Conservation (phyloP, 1,284 basidiomycete species). For the Trichosporon coremiiforme region DNA sequence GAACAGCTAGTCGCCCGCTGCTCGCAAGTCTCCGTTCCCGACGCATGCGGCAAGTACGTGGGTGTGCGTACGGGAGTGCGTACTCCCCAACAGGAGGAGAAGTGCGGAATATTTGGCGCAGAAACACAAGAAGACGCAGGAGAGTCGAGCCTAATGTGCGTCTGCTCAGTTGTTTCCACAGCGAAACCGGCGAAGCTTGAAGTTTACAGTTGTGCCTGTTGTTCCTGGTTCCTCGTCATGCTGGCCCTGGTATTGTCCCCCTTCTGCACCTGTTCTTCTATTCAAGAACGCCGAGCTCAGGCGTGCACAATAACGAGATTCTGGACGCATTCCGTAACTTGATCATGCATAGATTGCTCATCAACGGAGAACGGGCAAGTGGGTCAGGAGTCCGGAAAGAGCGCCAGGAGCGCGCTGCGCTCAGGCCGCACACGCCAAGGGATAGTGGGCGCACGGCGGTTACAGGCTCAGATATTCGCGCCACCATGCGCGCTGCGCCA, state of each 20-base stretch:
- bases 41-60: not conserved
- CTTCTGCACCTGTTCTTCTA: no score
- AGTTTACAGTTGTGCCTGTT: not conserved
- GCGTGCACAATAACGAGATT: not conserved
- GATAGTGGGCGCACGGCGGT: not conserved
- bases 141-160: not conserved
- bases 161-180: not conserved
- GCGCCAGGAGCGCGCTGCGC: no score
- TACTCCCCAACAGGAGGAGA: not conserved
- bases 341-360: constrained; percentile 6
- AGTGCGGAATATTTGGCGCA: no score
- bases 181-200: not conserved
- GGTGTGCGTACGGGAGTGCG: no score
- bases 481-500: not conserved
- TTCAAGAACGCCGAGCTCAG: no score
- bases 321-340: not conserved
- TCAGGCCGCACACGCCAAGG: not conserved
- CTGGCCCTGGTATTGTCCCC: no score
- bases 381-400: not conserved
- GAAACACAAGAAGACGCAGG: not conserved
- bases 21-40: no score
- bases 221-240: not conserved
- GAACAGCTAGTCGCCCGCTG: no score
- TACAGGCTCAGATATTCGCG: not conserved
- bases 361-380: not conserved